A percentile compares a stretch with the other conserved stretches of the same genome.
phyloP scores from a whole-genome alignment of 129 eudicot genomes.

The Silybum marianum region DNA sequence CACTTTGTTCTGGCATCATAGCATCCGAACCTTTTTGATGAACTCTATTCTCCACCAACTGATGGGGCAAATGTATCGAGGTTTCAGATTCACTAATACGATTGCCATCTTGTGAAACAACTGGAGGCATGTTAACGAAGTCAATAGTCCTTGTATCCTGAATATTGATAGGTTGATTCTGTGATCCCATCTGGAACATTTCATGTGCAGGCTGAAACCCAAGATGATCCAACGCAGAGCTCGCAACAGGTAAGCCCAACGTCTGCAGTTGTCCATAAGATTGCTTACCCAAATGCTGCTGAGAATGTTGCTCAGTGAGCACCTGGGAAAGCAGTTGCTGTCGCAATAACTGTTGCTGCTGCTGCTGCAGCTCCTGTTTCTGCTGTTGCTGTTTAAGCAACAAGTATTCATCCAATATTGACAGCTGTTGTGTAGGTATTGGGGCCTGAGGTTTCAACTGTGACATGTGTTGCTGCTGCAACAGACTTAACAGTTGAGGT shows the following conservation, averaged over 20 bases:
- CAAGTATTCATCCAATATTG: slow-evolving; percentile 66
- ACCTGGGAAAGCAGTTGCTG: slow-evolving; percentile 77
- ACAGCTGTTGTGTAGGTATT: slow-evolving; percentile 58
- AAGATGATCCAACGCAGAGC: slow-evolving; percentile 43
- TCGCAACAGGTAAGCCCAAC: slow-evolving; percentile 44
- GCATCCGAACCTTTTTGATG: slow-evolving; percentile 37
- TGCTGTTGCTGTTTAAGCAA: slow-evolving; percentile 76
- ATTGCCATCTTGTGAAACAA: slow-evolving; percentile 38
- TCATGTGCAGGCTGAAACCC: slow-evolving; percentile 46
- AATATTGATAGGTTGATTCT: slow-evolving; percentile 43
- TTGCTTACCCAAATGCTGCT: slow-evolving; percentile 51
- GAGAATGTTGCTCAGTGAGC: slow-evolving; percentile 53
- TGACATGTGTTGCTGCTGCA: slow-evolving; percentile 79
- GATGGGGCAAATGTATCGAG: slow-evolving; percentile 67
- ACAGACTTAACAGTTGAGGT: slow-evolving; percentile 53
- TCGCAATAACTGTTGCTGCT: slow-evolving; percentile 56
- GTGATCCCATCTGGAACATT: slow-evolving; percentile 52
- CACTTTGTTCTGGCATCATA: slow-evolving; percentile 27
- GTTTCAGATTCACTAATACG: slow-evolving; percentile 37
- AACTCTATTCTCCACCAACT: slow-evolving; percentile 41
- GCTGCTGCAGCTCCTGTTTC: slow-evolving; percentile 66
- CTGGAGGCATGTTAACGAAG: slow-evolving; percentile 37
- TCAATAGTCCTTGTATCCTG: slow-evolving; percentile 33
- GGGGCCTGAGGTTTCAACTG: slow-evolving; percentile 72
- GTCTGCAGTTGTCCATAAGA: slow-evolving; percentile 54